phyloP scores from a whole-genome alignment of 2,329 filamentous ascomycete genomes.

The Rosellinia necatrix region DNA sequence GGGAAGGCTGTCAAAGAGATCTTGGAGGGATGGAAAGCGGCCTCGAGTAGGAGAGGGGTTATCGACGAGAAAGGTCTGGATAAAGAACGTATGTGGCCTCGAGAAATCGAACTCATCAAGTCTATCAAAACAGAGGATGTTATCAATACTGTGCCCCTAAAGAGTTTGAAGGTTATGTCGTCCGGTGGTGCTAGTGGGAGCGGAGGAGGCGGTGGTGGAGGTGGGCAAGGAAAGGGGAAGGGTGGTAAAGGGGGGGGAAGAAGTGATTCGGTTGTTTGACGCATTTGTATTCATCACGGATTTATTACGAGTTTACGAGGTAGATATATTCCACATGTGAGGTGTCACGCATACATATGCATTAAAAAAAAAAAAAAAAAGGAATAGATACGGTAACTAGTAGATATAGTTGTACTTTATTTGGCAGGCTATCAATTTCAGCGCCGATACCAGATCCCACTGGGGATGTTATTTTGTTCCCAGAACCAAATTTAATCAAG shows the following conservation, averaged over 20 bases:
- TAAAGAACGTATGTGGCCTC: constrained; percentile 79
- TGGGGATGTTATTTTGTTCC: no score
- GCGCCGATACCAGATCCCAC: no score
- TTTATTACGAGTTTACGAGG: background rate
- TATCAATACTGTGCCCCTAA: constrained; percentile 78
- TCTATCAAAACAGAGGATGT: constrained; percentile 81
- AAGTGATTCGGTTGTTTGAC: constrained; percentile 28
- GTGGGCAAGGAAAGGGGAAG: constrained; percentile 41
- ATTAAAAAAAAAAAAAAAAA: no score
- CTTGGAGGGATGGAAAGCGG: constrained; percentile 77
- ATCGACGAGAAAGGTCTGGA: constrained; percentile 65
- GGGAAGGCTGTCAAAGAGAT: constrained; percentile 94
- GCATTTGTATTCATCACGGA: background rate
- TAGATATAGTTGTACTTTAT: no score
- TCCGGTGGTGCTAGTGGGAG: constrained; percentile 55
- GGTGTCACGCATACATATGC: background rate
- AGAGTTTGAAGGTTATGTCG: constrained; percentile 80
- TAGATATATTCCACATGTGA: background rate
- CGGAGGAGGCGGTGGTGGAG: constrained; percentile 41
- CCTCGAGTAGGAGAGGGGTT: constrained; percentile 60
- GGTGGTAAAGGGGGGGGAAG: constrained; percentile 49
- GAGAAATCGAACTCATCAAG: constrained; percentile 84
- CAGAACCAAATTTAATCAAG: no score
- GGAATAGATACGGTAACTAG: no score
- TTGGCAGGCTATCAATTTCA: no score